Conservation (phyloP, 768 basidiomycete genomes). For the Amanita jacksonii region DNA sequence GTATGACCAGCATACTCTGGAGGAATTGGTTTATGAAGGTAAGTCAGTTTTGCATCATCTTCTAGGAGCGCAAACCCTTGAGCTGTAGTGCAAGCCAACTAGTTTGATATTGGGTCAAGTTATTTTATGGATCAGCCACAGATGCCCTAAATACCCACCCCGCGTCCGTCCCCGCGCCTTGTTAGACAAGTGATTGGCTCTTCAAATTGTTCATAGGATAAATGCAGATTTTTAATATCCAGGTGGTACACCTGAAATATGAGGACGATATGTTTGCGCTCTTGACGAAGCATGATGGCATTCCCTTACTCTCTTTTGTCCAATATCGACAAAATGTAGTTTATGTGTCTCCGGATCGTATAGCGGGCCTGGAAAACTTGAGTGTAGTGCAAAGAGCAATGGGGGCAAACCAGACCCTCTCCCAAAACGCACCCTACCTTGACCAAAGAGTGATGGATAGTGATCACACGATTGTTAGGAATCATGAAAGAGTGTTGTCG, state of each 20-base stretch:
- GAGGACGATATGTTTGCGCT: background rate
- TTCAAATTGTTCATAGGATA: constrained; percentile 39
- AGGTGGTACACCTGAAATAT: constrained; percentile 44
- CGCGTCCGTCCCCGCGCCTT: constrained; percentile 34
- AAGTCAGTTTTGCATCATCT: constrained; percentile 30
- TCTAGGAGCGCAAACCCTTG: constrained; percentile 46
- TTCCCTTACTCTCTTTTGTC: constrained; percentile 35
- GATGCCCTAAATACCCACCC: constrained; percentile 22
- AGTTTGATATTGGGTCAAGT: constrained; percentile 3
- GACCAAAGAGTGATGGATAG: constrained; percentile 38
- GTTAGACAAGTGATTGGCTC: constrained; percentile 51
- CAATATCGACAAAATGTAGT: constrained; percentile 64
- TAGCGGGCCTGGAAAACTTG: constrained; percentile 53
- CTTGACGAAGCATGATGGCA: background rate
- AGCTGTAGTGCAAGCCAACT: constrained; percentile 56
- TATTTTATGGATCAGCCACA: background rate
- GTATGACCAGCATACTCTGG: constrained; percentile 30
- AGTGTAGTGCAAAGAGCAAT: constrained; percentile 5
- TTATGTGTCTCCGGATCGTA: constrained; percentile 45
- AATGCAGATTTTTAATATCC: constrained; percentile 28
- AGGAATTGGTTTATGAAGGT: constrained; percentile 45
- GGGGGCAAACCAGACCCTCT: constrained; percentile 36
- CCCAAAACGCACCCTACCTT: constrained; percentile 47
- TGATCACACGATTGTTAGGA: constrained; percentile 20
- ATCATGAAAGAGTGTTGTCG: background rate